phyloP scores from a whole-genome alignment of 2,329 filamentous ascomycete species.

The Colletotrichum destructivum region DNA sequence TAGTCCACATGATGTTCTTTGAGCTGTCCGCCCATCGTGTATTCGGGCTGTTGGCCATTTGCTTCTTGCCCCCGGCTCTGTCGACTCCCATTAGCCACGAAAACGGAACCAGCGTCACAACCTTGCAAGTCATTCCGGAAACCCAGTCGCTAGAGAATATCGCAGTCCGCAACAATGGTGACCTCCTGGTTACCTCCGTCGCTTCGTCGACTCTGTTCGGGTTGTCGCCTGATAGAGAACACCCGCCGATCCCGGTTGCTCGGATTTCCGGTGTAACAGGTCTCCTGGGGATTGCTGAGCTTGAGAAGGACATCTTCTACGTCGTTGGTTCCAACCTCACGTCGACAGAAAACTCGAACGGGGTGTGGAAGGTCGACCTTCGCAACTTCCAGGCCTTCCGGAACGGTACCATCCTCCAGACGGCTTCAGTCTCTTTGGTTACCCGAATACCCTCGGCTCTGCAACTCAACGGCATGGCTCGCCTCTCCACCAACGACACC shows the following conservation, averaged over 20 bases:
- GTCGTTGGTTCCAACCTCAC: conserved; percentile 42
- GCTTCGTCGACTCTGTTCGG: conserved; percentile 39
- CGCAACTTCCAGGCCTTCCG: conserved; percentile 11
- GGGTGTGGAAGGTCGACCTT: conserved; percentile 42
- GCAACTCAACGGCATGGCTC: conserved; percentile 46
- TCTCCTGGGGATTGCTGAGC: conserved; percentile 43
- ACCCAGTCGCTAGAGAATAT: conserved; percentile 45
- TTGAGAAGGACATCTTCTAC: conserved; percentile 44
- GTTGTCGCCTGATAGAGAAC: conserved; percentile 8
- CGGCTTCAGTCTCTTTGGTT: conserved; percentile 27
- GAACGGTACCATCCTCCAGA: conserved; percentile 1
- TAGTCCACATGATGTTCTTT: neutral
- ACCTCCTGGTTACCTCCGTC: conserved; percentile 42
- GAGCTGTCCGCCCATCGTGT: neutral
- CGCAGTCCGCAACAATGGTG: conserved; percentile 43
- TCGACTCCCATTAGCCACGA: neutral
- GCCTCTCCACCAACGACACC: conserved; percentile 31
- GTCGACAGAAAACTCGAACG: conserved; percentile 22
- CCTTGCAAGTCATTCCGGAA: neutral
- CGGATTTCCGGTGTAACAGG: conserved; percentile 17
- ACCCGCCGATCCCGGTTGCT: conserved; percentile 40
- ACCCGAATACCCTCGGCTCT: conserved; percentile 34
- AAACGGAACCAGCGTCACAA: neutral
- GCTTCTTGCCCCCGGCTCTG: neutral
- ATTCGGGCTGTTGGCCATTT: conserved; percentile 4